Evolutionary conservation across 73 alveolate genomes (phyloP), one percentile per base, ranked within the genome.

Genomic region (Durusdinium trenchii): DNA sequence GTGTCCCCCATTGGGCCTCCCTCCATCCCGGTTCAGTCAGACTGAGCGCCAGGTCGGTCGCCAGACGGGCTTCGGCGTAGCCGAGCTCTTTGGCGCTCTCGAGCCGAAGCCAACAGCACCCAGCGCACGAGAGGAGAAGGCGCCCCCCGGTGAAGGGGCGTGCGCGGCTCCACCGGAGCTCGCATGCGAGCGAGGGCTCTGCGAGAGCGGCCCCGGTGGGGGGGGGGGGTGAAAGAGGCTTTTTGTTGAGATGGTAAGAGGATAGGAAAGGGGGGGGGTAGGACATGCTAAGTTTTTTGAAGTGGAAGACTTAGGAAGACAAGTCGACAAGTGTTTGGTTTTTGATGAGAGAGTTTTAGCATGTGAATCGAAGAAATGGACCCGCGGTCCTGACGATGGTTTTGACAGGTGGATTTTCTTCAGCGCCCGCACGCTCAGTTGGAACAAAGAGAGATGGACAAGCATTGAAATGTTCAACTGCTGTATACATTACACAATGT

Each of bases 1-100:
- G 85, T 23, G 23, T 16, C 69, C 23, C 69, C 69, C 32, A 57
- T 23, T 23, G 69, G 69, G 69, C 69, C 69, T 38, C 28, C 40
- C 38, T 40, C 38, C 76, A 62, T 62, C 40, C 36, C 76, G 76
- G 79, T n/a, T 9, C 40, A 16, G 20, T 30, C 14, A 23, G 46
- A n/a, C 51, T 5, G 51, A 36, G 12, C 50, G 23, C 46, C 61
- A 91, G 98, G 98, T 91, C 78, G 81, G 78, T n/a, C 87, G 98
- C 35, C 98, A 91, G 43, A 91, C 89, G 57, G 85, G 81, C 98
- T 91, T 91, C 75, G 98, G 98, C 87, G 87, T 52, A 51, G 85
- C 71, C 67, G 98, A 91, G 89, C 98, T 91, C 98, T 91, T 91
- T 43, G 98, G 86, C 51, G 86, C 35, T 38, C n/a, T 67, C 61